Conservation (phyloP, 176 grass and related monocot species). For the Alloteropsis semialata region DNA sequence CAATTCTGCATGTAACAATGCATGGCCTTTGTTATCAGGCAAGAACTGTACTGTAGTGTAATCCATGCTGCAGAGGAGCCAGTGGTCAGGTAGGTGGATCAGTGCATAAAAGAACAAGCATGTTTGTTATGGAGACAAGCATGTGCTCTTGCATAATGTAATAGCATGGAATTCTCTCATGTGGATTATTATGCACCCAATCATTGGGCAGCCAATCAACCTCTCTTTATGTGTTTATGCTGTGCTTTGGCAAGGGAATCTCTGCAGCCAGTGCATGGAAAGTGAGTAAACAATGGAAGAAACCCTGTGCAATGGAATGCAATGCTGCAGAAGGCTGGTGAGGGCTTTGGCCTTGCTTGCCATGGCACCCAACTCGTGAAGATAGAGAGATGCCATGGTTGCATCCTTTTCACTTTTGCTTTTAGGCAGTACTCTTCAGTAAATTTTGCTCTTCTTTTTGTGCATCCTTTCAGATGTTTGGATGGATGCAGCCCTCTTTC, state of each 20-base stretch:
- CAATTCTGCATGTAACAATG: slow-evolving; percentile 2
- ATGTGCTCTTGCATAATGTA: slow-evolving; percentile 34
- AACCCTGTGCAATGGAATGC: slow-evolving; percentile 10
- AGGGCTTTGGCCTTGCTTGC: background rate
- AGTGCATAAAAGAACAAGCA: slow-evolving; percentile 20
- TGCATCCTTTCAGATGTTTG: slow-evolving; percentile 45
- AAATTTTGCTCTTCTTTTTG: slow-evolving; percentile 54
- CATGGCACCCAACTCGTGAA: slow-evolving; percentile 7
- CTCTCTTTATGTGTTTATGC: slow-evolving; percentile 23
- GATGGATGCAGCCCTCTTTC: slow-evolving; percentile 40
- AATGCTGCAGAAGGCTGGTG: slow-evolving; percentile 14
- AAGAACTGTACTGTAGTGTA: slow-evolving; percentile 9
- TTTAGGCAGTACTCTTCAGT: slow-evolving; percentile 34
- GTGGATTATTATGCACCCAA: slow-evolving; percentile 50
- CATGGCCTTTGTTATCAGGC: slow-evolving; percentile 10
- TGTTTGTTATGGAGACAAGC: background rate
- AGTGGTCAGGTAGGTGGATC: slow-evolving; percentile 11
- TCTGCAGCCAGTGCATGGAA: slow-evolving; percentile 27
- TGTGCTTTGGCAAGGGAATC: slow-evolving; percentile 23
- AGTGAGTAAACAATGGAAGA: slow-evolving; percentile 31
- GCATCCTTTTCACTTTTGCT: slow-evolving; percentile 41
- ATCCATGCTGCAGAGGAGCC: background rate
- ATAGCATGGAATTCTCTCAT: slow-evolving; percentile 37
- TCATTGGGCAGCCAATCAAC: slow-evolving; percentile 43
- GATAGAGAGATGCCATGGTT: slow-evolving; percentile 19